phyloP scores from a whole-genome alignment of 2,329 filamentous ascomycete species.

The Gaeumannomyces tritici region DNA sequence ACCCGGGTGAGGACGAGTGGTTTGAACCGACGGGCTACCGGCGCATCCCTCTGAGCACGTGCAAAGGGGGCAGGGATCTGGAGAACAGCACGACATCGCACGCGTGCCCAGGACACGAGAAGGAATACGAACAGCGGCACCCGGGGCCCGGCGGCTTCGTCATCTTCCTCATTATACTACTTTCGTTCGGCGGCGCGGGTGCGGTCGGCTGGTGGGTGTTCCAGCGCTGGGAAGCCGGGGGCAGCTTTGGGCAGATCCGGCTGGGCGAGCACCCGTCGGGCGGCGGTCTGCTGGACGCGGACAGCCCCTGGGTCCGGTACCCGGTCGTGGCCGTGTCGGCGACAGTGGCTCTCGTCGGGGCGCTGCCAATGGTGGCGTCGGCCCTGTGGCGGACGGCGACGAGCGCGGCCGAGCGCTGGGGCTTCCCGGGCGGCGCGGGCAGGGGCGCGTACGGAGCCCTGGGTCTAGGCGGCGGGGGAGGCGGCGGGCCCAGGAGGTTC shows the following conservation, averaged over 20 bases:
- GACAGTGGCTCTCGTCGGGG: conserved; percentile 45
- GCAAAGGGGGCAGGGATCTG: conserved; percentile 62
- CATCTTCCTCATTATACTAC: conserved; percentile 76
- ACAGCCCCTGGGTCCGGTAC: conserved; percentile 71
- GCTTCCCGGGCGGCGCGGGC: conserved; percentile 27
- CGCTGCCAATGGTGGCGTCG: conserved; percentile 60
- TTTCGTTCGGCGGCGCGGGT: conserved; percentile 63
- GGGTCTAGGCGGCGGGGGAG: conserved; percentile 38
- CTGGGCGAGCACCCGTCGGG: conserved; percentile 58
- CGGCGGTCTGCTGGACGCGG: conserved; percentile 46
- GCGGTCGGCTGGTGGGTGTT: conserved; percentile 78
- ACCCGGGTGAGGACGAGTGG: conserved; percentile 67
- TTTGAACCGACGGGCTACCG: conserved; percentile 83
- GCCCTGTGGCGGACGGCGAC: conserved; percentile 61
- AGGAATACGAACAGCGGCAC: conserved; percentile 61
- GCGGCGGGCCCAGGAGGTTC: conserved; percentile 58
- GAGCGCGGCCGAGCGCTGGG: conserved; percentile 38
- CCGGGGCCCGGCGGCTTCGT: conserved; percentile 61
- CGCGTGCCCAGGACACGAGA: conserved; percentile 69
- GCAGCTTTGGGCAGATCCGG: conserved; percentile 85
- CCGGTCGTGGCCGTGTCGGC: conserved; percentile 68
- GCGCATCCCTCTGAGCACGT: conserved; percentile 82
- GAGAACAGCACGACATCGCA: conserved; percentile 55
- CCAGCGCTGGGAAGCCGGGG: conserved; percentile 60
- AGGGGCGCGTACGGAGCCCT: conserved; percentile 38